These are phyloP conservation scores for Caloboletus firmus DNA, from an alignment of 1,284 basidiomycete species.

Conservation along the genomic window DNA sequence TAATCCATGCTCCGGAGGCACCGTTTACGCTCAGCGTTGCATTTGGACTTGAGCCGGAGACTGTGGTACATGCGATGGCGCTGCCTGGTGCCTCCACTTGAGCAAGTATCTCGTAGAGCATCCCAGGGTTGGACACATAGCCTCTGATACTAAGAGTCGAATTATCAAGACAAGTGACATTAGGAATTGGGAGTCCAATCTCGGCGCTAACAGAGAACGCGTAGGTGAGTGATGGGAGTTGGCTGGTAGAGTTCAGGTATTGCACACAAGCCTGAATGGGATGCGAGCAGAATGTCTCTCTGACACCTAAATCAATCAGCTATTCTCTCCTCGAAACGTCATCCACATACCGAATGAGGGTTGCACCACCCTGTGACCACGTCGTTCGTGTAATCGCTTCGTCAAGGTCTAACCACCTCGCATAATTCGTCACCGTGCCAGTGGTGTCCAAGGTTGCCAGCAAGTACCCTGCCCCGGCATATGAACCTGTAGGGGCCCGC, in stretches of 20 bases:
- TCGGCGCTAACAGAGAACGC: conserved; percentile 52
- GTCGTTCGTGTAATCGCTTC: conserved; percentile 53
- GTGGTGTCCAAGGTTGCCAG: conserved; percentile 49
- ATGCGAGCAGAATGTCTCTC: conserved; percentile 70
- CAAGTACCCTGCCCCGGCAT: conserved; percentile 64
- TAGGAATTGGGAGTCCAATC: conserved; percentile 52
- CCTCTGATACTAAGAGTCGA: conserved; percentile 59
- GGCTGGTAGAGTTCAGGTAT: conserved; percentile 43
- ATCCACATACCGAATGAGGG: conserved; percentile 47
- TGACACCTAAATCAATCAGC: conserved; percentile 25
- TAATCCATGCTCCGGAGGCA: conserved; percentile 53
- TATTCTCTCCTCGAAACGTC: not conserved
- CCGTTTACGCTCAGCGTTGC: conserved; percentile 53
- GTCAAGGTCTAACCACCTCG: conserved; percentile 70
- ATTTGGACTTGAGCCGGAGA: conserved; percentile 40
- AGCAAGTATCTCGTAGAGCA: conserved; percentile 68
- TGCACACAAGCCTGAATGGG: conserved; percentile 60
- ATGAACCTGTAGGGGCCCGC: conserved; percentile 52
- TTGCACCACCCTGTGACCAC: conserved; percentile 54
- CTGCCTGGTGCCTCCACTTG: conserved; percentile 41
- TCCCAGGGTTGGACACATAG: conserved; percentile 52
- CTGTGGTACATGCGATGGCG: conserved; percentile 37
- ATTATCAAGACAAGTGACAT: conserved; percentile 59
- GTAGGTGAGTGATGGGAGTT: conserved; percentile 47
- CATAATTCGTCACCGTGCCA: conserved; percentile 48